Evolutionary conservation across 83 land plant species (phyloP).

Genomic region (Thuja plicata): DNA sequence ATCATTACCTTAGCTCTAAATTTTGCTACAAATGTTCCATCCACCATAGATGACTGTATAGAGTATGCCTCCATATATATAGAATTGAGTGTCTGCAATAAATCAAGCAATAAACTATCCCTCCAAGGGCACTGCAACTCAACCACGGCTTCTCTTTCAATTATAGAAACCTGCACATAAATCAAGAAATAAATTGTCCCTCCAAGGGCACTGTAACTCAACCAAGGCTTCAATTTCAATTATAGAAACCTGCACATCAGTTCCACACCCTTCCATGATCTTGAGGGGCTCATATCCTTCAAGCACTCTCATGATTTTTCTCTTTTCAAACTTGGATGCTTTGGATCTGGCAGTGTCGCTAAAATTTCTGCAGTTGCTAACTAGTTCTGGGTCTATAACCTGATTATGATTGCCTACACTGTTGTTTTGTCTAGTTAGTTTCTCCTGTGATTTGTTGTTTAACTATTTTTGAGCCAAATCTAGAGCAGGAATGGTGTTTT

Average conservation of each 20-base stretch:
- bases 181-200: no score
- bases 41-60: slow-evolving; percentile 42
- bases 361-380: slow-evolving; percentile 8
- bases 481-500: neutral
- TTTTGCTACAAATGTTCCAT: slow-evolving; percentile 47
- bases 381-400: neutral
- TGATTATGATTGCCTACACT: neutral
- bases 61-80: slow-evolving; percentile 36
- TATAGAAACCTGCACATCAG: slow-evolving; percentile 52
- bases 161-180: no score
- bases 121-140: no score
- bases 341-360: neutral
- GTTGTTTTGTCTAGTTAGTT: slow-evolving; percentile 1
- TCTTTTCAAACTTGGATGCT: slow-evolving; percentile 22
- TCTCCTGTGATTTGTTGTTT: slow-evolving; percentile 12
- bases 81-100: slow-evolving; percentile 40
- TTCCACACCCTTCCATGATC: slow-evolving; percentile 17
- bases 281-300: slow-evolving; percentile 31
- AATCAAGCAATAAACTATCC: slow-evolving; percentile 50
- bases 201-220: slow-evolving; percentile 68
- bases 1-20: slow-evolving; percentile 60
- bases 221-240: slow-evolving; percentile 55
- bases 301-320: slow-evolving; percentile 39
- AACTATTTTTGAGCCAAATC: neutral
- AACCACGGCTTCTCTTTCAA: no score